phyloP scores from a whole-genome alignment of 208 protist species.

The Leptomonas pyrrhocoris region DNA sequence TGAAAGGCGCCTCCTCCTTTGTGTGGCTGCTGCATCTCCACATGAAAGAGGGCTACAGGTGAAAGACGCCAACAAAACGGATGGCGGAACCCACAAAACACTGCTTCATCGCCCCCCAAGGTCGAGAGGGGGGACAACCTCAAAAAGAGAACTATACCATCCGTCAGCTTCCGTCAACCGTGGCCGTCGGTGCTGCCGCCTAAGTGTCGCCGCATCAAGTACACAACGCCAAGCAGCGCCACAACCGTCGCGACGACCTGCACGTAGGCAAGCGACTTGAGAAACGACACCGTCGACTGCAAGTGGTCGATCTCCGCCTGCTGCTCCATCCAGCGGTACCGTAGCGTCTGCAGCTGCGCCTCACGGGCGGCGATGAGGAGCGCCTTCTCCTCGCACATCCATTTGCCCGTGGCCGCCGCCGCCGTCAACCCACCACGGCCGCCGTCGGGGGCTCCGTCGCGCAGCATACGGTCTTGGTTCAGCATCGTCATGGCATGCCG shows the following conservation, averaged over 20 bases:
- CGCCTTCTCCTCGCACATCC: conserved; percentile 60
- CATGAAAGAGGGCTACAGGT: too few species aligned
- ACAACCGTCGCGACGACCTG: conserved; percentile 43
- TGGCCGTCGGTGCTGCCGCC: not conserved
- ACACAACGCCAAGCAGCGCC: conserved; percentile 27
- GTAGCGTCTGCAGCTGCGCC: conserved; percentile 76
- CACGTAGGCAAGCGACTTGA: conserved; percentile 55
- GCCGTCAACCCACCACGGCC: conserved; percentile 1
- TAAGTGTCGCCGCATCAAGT: conserved; percentile 17
- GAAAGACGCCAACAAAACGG: too few species aligned
- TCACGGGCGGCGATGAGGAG: conserved; percentile 66
- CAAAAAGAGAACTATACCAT: conserved; percentile 7
- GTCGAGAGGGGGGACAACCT: conserved; percentile 4
- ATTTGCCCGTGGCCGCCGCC: conserved; percentile 8
- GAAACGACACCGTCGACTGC: conserved; percentile 49
- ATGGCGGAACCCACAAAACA: too few species aligned
- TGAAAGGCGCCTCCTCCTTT: too few species aligned
- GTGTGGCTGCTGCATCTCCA: too few species aligned
- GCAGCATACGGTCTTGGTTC: conserved; percentile 20
- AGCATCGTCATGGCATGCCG: conserved; percentile 34
- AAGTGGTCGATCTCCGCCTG: conserved; percentile 48
- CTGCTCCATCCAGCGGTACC: conserved; percentile 83
- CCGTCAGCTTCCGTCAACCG: not conserved
- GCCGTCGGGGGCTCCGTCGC: conserved; percentile 1
- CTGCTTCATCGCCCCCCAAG: too few species aligned